A percentile compares a stretch with the other conserved stretches of the same genome.
Evolutionary conservation across 768 basidiomycete species (phyloP).

Genomic region (Sarcodon aspratus): DNA sequence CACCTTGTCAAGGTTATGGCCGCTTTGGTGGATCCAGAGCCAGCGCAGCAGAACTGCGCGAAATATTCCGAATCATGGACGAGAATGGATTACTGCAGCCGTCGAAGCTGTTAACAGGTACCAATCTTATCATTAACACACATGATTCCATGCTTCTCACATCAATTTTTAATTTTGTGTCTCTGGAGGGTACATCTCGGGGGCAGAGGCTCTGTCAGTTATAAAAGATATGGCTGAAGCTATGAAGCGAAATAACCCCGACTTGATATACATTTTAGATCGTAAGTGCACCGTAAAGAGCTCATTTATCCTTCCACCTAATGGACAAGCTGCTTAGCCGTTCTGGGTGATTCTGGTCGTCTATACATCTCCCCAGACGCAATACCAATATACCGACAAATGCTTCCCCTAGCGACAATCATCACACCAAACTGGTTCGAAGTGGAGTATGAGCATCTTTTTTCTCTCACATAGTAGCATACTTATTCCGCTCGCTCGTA

Average conservation of each 20-base stretch:
- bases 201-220: constrained; percentile 61
- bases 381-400: constrained; percentile 72
- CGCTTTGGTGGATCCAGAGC: constrained; percentile 72
- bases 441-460: constrained; percentile 58
- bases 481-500: constrained; percentile 1
- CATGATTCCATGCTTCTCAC: background rate
- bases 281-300: constrained; percentile 39
- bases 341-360: constrained; percentile 85
- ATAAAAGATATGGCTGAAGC: constrained; percentile 52
- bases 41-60: constrained; percentile 61
- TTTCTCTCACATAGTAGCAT: background rate
- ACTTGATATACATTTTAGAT: constrained; percentile 80
- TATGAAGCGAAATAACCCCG: constrained; percentile 44
- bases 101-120: constrained; percentile 73
- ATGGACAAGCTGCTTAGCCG: constrained; percentile 45
- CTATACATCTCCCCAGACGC: constrained; percentile 86
- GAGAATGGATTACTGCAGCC: constrained; percentile 65
- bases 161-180: background rate
- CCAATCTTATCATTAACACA: background rate
- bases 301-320: background rate
- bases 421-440: constrained; percentile 99
- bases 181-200: constrained; percentile 75
- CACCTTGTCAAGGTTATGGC: constrained; percentile 57
- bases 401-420: constrained; percentile 77
- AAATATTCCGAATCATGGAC: constrained; percentile 66